Conservation (phyloP, 768 basidiomycete species). For the Tylopilus sp. region DNA sequence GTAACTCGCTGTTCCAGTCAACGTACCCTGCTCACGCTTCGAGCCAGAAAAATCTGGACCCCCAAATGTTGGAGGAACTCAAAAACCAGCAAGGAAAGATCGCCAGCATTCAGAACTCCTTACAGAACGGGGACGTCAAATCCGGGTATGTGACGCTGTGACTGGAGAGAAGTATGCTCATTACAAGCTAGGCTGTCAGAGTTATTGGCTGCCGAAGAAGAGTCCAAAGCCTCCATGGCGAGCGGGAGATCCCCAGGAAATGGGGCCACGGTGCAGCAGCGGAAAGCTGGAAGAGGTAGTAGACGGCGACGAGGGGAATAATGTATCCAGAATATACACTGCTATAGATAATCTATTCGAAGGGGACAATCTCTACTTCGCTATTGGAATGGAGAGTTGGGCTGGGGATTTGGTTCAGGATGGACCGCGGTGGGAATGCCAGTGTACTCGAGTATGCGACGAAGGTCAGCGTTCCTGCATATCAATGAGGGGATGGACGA, state of each 20-base stretch:
- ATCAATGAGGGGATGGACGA: conserved; percentile 8
- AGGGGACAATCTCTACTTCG: neutral
- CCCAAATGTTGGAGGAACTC: conserved; percentile 62
- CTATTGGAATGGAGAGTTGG: conserved; percentile 8
- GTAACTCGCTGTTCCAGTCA: conserved; percentile 34
- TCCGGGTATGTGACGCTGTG: conserved; percentile 42
- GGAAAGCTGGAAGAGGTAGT: conserved; percentile 36
- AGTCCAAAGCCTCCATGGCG: conserved; percentile 29
- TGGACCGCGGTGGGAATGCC: conserved; percentile 11
- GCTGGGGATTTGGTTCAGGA: conserved; percentile 7
- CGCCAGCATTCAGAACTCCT: conserved; percentile 50
- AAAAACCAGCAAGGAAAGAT: conserved; percentile 58
- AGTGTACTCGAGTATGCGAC: conserved; percentile 56
- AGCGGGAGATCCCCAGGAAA: conserved; percentile 18
- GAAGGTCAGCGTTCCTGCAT: conserved; percentile 50
- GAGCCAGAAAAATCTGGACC: conserved; percentile 71
- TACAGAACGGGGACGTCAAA: conserved; percentile 58
- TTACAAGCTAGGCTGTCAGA: conserved; percentile 39
- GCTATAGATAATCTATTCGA: conserved; percentile 3
- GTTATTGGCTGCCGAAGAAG: conserved; percentile 40
- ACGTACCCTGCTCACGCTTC: conserved; percentile 7
- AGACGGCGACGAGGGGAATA: conserved; percentile 29
- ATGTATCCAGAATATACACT: conserved; percentile 1
- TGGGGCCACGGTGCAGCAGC: conserved; percentile 24
- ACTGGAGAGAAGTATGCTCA: conserved; percentile 1